Base-by-base conservation (phyloP, 139 green algal species). In the Micractinium conductrix region DNA sequence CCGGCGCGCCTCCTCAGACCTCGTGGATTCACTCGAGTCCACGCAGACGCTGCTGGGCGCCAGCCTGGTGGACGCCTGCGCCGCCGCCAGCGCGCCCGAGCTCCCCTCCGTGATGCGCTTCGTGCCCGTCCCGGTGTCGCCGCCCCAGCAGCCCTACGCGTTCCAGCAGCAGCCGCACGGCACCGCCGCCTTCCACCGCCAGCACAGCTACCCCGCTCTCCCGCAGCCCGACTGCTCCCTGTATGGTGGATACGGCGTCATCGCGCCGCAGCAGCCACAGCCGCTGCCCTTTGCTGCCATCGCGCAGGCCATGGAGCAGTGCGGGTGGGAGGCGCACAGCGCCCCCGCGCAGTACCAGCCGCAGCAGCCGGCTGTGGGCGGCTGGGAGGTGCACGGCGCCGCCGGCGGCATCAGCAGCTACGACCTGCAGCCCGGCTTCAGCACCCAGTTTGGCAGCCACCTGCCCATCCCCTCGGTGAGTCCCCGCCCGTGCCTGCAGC, bases 1-100 rank as follows among this genome's bases (percentile, higher is more conserved):
- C n/a, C 33, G 33, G 35, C 35, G 10, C 28, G 40, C 67, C 53
- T 42, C 71, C 3, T 58, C n/a, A 43, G 84, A 88, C 17, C 62
- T 85, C 33, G 58, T 86, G 22, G 81, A 80, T 35, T 88, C 84
- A 10, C 69, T 88, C 45, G 84, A 88, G 62, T 88, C 84, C 16
- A 67, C 78, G 4, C 78, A 85, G 33, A 78, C 84, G 16, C 45
- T 88, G 40, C 62, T 88, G 45, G 69, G 65, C 19, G 81, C 78
- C 40, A 85, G 43, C 76, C 76, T 82, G 38, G 38, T 42, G 2
- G 76, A 82, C 28, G 43, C 24, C 42, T 14, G 28, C 40, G 74
- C 50, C 33, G 44, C 50, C 9, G 76, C 35, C 4, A 2, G n/a
- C 42, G 78, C 35, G 37, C 30, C 16, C 48, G 30, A 38, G 26